A percentile compares a stretch with the other conserved stretches of the same genome.
Evolutionary conservation across 805 yeast species (phyloP).

Genomic region (Suhomyces vadensis): DNA sequence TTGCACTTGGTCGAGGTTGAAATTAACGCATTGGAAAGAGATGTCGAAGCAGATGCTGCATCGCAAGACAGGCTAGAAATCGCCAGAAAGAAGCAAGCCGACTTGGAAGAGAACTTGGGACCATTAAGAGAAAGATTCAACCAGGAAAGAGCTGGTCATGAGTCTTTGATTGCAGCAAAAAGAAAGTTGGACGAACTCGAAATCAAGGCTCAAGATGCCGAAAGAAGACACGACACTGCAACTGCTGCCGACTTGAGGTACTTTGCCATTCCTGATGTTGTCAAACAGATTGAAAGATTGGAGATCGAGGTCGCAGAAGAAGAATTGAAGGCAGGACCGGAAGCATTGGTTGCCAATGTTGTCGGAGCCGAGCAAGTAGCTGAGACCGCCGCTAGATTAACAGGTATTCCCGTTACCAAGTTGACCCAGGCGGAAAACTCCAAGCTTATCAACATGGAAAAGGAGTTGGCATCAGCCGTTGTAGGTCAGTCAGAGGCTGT

Average conservation of each 20-base stretch:
- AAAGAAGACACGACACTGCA: conserved; percentile 92
- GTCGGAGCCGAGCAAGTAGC: conserved; percentile 88
- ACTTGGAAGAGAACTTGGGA: conserved; percentile 76
- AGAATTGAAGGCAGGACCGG: conserved; percentile 58
- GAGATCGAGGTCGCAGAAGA: conserved; percentile 81
- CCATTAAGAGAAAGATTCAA: conserved; percentile 85
- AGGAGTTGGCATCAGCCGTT: conserved; percentile 73
- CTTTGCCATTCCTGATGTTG: conserved; percentile 94
- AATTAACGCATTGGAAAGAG: conserved; percentile 95
- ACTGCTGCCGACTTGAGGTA: conserved; percentile 95
- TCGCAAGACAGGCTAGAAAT: conserved; percentile 83
- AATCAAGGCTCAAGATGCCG: conserved; percentile 92
- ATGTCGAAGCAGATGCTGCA: conserved; percentile 76
- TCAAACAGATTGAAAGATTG: conserved; percentile 69
- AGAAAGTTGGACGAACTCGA: conserved; percentile 90
- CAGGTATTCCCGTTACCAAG: conserved; percentile 96
- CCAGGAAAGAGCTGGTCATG: conserved; percentile 88
- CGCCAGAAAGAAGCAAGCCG: conserved; percentile 79
- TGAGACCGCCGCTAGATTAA: conserved; percentile 94
- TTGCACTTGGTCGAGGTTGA: conserved; percentile 90
- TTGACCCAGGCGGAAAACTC: conserved; percentile 93
- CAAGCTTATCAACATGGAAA: conserved; percentile 93
- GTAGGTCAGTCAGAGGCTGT: conserved; percentile 97
- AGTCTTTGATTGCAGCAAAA: conserved; percentile 84
- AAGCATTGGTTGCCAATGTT: conserved; percentile 77